These are phyloP conservation scores for Talaromyces amestolkiae DNA, from an alignment of 2,329 filamentous ascomycete genomes.

Conservation along the genomic window DNA sequence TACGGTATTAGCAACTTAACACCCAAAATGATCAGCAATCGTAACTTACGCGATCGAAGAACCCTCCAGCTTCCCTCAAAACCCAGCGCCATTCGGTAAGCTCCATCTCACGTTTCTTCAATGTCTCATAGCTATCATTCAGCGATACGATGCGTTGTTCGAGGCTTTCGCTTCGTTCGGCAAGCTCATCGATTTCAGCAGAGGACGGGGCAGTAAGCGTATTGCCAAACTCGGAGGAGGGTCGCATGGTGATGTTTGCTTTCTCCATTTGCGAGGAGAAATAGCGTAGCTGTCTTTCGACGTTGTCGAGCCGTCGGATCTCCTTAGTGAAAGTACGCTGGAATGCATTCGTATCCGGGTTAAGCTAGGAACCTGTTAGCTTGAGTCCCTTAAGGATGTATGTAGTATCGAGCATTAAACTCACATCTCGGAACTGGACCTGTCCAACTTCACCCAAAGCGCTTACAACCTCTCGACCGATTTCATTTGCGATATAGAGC, in stretches of 20 bases:
- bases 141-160: conserved; percentile 88
- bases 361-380: conserved; percentile 62
- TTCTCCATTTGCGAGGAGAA: conserved; percentile 97
- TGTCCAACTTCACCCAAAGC: conserved; percentile 92
- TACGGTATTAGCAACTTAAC: conserved; percentile 10
- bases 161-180: conserved; percentile 85
- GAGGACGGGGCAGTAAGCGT: conserved; percentile 83
- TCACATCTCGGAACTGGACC: conserved; percentile 95
- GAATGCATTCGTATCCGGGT: conserved; percentile 88
- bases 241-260: conserved; percentile 77
- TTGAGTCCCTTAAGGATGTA: background rate
- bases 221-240: conserved; percentile 86
- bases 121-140: conserved; percentile 96
- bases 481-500: conserved; percentile 98
- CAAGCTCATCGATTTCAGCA: conserved; percentile 92
- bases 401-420: conserved; percentile 33
- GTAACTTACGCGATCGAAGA: conserved; percentile 72
- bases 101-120: conserved; percentile 97
- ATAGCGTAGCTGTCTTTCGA: conserved; percentile 94
- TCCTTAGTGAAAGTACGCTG: conserved; percentile 97
- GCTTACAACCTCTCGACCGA: conserved; percentile 94
- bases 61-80: conserved; percentile 88
- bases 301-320: conserved; percentile 94
- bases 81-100: conserved; percentile 99
- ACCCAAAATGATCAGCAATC: background rate